A percentile compares a stretch with the other conserved stretches of the same genome.
Evolutionary conservation across 768 basidiomycete species (phyloP).

Genomic region (Sarcodon sp.): DNA sequence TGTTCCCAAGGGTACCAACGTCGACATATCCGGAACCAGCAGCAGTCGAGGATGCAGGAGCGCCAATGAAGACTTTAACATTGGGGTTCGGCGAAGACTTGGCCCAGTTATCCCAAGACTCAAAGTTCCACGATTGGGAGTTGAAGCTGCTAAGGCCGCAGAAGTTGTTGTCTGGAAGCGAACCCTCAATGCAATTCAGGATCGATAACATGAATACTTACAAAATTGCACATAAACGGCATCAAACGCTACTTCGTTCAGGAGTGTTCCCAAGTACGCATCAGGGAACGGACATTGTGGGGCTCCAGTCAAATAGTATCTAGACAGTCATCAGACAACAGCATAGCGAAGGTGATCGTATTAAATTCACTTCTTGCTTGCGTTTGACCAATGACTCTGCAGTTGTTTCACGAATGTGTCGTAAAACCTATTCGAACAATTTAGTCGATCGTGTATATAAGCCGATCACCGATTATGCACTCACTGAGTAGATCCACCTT

Average conservation of each 20-base stretch:
- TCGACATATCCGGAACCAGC: slow-evolving; percentile 38
- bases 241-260: slow-evolving; percentile 54
- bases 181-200: not conserved
- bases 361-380: slow-evolving; percentile 35
- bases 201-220: slow-evolving; percentile 7
- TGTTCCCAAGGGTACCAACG: slow-evolving; percentile 29
- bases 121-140: slow-evolving; percentile 40
- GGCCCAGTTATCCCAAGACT: slow-evolving; percentile 54
- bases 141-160: slow-evolving; percentile 39
- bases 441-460: not conserved
- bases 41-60: slow-evolving; percentile 42
- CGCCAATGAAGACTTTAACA: slow-evolving; percentile 55
- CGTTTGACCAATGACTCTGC: slow-evolving; percentile 33
- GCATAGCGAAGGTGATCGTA: not conserved
- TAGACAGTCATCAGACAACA: slow-evolving; percentile 9
- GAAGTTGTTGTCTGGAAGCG: slow-evolving; percentile 35
- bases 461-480: not conserved
- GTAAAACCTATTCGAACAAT: slow-evolving; percentile 6
- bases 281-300: slow-evolving; percentile 66
- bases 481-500: slow-evolving; percentile 32
- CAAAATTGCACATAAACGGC: slow-evolving; percentile 67
- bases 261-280: slow-evolving; percentile 39
- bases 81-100: slow-evolving; percentile 44
- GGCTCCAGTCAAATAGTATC: slow-evolving; percentile 56
- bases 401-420: slow-evolving; percentile 33